Base-by-base conservation (phyloP, 2,329 filamentous ascomycete species). In the Diaporthe sp. region DNA sequence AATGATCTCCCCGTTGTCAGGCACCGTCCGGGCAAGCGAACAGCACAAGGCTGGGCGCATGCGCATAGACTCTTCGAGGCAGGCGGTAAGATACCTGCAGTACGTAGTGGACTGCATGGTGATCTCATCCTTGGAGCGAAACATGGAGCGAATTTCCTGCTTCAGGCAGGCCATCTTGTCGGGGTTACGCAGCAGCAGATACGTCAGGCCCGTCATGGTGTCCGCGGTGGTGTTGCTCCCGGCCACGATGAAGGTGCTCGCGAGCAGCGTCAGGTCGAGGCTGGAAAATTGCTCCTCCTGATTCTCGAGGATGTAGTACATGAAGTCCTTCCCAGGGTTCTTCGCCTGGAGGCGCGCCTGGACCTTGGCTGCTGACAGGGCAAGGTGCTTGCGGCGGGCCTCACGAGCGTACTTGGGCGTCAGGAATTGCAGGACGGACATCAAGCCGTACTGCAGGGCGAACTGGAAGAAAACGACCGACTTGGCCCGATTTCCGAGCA, bases 151-250 rank as follows among this genome's bases (percentile, higher is more conserved):
- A 25, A 85, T 78, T 73, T 84, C 83, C 1, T 73, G 44, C 25
- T 77, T 77, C 4, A 83, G 76, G 42, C 74, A 78, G 0, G 74
- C 37, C 5, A 80, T 75, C 25, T 73, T 77, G 3, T 69, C 46
- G 1, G 82, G 81, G 72, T 81, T 80, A 5, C 79, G 79, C 44
- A 79, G 73, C 10, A 85, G 78, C 73, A 82, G 82, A 74, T 80
- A 84, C 15, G 82, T 79, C 7, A 81, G 76, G 4, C 79, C 80
- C 2, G 82, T 72, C 19, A 82, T 19, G 82, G 85, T 84, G 6
- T 85, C 88, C 2, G 86, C 86, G 5, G 86, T 87, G 0, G 88
- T 89, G 75, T 89, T 87, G 42, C 85, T 86, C 13, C 87, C 87
- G 2, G 86, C 87, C 44, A 87, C 85, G 34, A 87, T 86, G 57